These are phyloP conservation scores for Hypoxylon lienhwacheense DNA, from an alignment of 495 filamentous ascomycete genomes.

Conservation along the genomic window DNA sequence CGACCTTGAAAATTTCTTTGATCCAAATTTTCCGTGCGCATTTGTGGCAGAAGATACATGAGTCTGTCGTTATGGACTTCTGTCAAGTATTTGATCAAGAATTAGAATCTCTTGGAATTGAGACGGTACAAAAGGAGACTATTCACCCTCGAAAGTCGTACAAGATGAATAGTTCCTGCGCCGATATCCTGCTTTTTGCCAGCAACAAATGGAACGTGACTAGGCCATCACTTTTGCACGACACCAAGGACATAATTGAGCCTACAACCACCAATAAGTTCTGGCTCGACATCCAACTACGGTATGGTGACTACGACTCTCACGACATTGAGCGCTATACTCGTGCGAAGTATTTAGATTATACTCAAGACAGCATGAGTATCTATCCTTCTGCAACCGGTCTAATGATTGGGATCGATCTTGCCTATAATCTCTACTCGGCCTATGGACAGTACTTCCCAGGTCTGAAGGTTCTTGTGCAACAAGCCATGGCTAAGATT, in stretches of 20 bases:
- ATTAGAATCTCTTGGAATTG: constrained; percentile 91
- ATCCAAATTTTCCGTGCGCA: constrained; percentile 99
- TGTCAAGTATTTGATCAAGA: constrained; percentile 99
- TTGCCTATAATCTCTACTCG: constrained; percentile 98
- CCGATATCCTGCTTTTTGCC: constrained; percentile 96
- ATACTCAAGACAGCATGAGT: constrained; percentile 98
- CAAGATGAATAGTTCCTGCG: constrained; percentile 99
- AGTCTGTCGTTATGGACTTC: constrained; percentile 98
- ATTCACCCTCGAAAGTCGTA: constrained; percentile 99
- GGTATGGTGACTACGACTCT: constrained; percentile 98
- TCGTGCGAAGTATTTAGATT: constrained; percentile 97
- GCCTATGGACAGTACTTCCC: constrained; percentile 99
- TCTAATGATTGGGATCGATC: constrained; percentile 96
- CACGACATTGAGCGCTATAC: constrained; percentile 99
- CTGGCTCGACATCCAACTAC: constrained; percentile 97
- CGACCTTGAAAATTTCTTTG: constrained; percentile 95
- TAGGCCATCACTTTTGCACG: constrained; percentile 86
- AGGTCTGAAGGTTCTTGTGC: constrained; percentile 91
- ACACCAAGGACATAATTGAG: constrained; percentile 96
- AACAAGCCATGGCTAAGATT: constrained; percentile 99
- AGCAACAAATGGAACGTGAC: constrained; percentile 99
- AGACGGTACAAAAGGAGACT: constrained; percentile 98
- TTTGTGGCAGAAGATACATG: constrained; percentile 99
- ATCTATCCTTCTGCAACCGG: constrained; percentile 98
- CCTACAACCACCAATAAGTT: constrained; percentile 97